Evolutionary conservation across 2,329 filamentous ascomycete genomes (phyloP), one percentile per base, ranked within the genome.

Genomic region (Beauveria caledonica): DNA sequence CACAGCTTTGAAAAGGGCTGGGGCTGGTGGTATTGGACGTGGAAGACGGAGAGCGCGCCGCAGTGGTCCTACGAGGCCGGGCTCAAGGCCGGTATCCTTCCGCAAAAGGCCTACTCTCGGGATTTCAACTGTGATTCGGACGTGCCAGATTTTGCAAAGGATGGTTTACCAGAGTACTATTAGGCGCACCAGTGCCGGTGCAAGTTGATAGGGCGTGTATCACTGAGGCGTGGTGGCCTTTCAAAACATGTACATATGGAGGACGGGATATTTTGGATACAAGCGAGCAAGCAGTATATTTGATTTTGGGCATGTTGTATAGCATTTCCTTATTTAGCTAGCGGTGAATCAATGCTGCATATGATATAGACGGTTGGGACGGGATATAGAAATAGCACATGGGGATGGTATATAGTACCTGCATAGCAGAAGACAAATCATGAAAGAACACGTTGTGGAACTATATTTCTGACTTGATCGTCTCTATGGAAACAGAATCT

Each of bases 21-120:
- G 87, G 94, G 94, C 53, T 99, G 94, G 94, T 97, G 96, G 77
- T 99, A 99, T 76, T 99, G 94, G 94, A 97, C 92, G 39, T 96
- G 94, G 93, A 85, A 92, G 75, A 96, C 93, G 33, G 93, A 97
- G 78, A 80, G 76, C 65, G 86, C 89, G 53, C 80, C 86, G 62
- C 91, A 97, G 76, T 99, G 94, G 94, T 96, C 92, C 72, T 96
- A 94, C 77, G 86, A 92, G 74, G 80, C 86, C 64, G 92, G 91
- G 0, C 77, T 92, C 64, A 81, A 81, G 57, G 88, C 88, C 1
- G 90, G 90, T 0, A 90, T 93, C 52, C 73, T 99, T 75, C 94
- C 94, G 2, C 72, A 77, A 44, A 87, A 89, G 76, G 87, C 89
- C 1, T 91, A 88, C 70, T 76, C 84, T 23, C 80, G 86, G 39